phyloP scores from a whole-genome alignment of 257 asterid species.

The Thymus quinquecostatus region DNA sequence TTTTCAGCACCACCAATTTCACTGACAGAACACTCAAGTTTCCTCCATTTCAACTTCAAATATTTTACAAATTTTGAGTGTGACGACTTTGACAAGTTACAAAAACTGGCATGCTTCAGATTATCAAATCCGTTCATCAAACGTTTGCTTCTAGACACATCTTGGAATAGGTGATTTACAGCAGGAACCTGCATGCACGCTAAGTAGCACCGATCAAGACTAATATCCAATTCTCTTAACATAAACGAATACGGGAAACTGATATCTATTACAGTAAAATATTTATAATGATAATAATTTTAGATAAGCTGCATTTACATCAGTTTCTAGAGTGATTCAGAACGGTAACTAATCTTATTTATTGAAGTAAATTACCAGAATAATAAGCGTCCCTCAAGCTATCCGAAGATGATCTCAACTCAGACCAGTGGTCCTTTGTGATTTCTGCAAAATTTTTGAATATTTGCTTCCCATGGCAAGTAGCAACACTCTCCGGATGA shows the following conservation, averaged over 20 bases:
- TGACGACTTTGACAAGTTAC: constrained; percentile 39
- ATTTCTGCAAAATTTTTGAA: constrained; percentile 85
- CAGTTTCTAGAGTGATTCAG: background rate
- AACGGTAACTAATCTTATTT: constrained; percentile 17
- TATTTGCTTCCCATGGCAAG: constrained; percentile 79
- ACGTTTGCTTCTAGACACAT: constrained; percentile 44
- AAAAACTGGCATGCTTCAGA: constrained; percentile 36
- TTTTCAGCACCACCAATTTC: constrained; percentile 84
- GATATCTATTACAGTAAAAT: background rate
- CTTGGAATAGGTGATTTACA: constrained; percentile 56
- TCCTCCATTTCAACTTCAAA: constrained; percentile 86
- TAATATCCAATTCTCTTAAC: background rate
- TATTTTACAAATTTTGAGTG: constrained; percentile 45
- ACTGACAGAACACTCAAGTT: constrained; percentile 54
- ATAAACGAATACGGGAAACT: background rate
- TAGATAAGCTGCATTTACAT: constrained; percentile 9
- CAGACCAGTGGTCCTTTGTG: constrained; percentile 80
- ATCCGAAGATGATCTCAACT: constrained; percentile 56
- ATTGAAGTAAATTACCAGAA: constrained; percentile 63
- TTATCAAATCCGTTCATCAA: constrained; percentile 52
- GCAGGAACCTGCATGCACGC: constrained; percentile 90
- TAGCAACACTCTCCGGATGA: constrained; percentile 96
- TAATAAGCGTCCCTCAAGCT: constrained; percentile 45
- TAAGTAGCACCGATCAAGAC: constrained; percentile 39
- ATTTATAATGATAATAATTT: too few relatives aligned